Conservation (phyloP, 2,329 filamentous ascomycete species). For the Epichloe coenophiala region DNA sequence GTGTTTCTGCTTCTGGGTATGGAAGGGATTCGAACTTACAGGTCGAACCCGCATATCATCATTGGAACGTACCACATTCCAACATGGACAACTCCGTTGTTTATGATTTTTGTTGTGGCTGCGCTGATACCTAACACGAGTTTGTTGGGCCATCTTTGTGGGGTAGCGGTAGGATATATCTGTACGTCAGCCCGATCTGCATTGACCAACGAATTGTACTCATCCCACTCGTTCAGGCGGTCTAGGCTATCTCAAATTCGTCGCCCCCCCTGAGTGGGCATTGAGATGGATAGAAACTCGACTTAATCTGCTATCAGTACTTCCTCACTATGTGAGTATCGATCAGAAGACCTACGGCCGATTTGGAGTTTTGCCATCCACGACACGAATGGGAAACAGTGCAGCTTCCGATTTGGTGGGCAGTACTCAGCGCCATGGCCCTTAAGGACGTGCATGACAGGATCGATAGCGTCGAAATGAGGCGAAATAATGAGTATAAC, state of each 20-base stretch:
- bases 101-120: constrained; percentile 59
- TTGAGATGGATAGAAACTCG: constrained; percentile 82
- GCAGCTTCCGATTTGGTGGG: constrained; percentile 46
- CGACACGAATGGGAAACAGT: constrained; percentile 24
- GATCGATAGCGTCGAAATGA: neutral
- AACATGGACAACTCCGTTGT: constrained; percentile 82
- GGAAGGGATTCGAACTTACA: constrained; percentile 77
- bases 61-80: constrained; percentile 56
- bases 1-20: constrained; percentile 76
- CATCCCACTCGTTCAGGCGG: constrained; percentile 42
- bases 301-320: constrained; percentile 66
- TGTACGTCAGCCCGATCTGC: constrained; percentile 42
- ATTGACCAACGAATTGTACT: neutral
- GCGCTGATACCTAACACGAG: constrained; percentile 71
- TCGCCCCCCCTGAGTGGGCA: constrained; percentile 79
- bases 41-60: constrained; percentile 64
- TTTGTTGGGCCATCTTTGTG: constrained; percentile 75
- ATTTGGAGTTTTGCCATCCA: constrained; percentile 72
- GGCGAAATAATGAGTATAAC: neutral
- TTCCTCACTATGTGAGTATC: constrained; percentile 87
- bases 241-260: constrained; percentile 74
- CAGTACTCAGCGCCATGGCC: constrained; percentile 53
- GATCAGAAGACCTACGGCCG: constrained; percentile 93
- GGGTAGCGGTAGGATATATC: constrained; percentile 71
- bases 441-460: constrained; percentile 28